A percentile compares a stretch with the other conserved stretches of the same genome.
Conservation (phyloP, 495 filamentous ascomycete genomes). For the Lichenothelia convexa region DNA sequence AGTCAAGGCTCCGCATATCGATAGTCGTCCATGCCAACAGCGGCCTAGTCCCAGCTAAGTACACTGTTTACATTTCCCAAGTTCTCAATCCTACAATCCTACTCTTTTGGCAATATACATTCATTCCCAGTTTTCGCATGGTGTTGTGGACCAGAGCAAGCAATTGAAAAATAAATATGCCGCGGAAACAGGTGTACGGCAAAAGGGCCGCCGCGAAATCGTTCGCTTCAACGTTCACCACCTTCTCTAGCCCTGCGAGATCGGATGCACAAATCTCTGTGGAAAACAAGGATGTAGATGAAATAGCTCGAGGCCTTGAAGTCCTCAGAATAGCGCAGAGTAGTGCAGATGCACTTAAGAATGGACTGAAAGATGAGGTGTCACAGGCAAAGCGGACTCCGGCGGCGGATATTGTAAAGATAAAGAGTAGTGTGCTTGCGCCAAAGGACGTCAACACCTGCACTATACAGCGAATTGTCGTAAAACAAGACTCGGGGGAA, state of each 20-base stretch:
- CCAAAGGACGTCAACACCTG: too few species aligned
- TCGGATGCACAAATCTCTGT: background rate
- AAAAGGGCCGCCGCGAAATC: background rate
- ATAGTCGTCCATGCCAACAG: background rate
- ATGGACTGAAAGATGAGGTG: too few species aligned
- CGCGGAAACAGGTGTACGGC: background rate
- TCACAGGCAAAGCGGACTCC: too few species aligned
- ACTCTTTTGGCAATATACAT: background rate
- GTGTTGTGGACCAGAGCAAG: too few species aligned
- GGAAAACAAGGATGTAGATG: background rate
- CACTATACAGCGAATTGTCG: too few species aligned
- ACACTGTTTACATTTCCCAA: background rate
- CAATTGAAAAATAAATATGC: background rate
- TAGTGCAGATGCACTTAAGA: too few species aligned
- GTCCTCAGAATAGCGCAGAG: background rate
- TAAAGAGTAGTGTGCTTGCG: too few species aligned
- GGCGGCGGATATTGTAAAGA: too few species aligned
- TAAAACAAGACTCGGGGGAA: too few species aligned
- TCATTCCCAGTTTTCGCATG: background rate
- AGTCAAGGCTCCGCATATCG: too few species aligned
- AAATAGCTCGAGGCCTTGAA: background rate
- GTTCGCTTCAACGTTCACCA: background rate
- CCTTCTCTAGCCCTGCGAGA: background rate
- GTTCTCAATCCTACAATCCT: background rate
- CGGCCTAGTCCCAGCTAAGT: background rate